Percentiles rank a stretch among this genome's conserved stretches.
Evolutionary conservation across 345 rosid genomes (phyloP).

Genomic region (Populus pruinosa): DNA sequence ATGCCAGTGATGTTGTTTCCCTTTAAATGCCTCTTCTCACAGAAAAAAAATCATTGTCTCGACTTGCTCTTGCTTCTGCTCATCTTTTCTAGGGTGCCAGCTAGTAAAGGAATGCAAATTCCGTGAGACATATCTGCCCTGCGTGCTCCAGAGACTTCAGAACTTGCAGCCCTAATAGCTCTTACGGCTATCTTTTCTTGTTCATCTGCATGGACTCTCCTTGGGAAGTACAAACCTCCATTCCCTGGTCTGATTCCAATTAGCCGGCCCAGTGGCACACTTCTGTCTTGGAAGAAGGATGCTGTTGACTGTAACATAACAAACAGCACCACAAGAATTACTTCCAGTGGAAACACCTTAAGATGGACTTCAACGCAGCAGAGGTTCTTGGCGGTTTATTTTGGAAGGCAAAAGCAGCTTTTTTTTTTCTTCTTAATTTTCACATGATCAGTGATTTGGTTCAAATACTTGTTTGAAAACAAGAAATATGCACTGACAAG

Average conservation of each 20-base stretch:
- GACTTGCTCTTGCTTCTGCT: constrained; percentile 34
- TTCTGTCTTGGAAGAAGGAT: constrained; percentile 52
- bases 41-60: background rate
- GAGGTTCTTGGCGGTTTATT: background rate
- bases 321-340: background rate
- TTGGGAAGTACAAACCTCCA: constrained; percentile 30
- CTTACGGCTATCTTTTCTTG: constrained; percentile 1
- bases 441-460: background rate
- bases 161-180: background rate
- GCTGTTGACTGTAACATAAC: constrained; percentile 39
- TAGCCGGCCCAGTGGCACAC: constrained; percentile 44
- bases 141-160: constrained; percentile 8
- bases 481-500: background rate
- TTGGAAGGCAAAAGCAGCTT: background rate
- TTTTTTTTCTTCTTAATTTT: background rate
- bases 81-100: constrained; percentile 34
- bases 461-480: background rate
- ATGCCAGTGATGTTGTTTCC: background rate
- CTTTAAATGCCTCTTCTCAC: background rate
- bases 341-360: background rate
- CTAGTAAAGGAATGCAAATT: constrained; percentile 47
- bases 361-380: background rate
- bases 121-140: constrained; percentile 29
- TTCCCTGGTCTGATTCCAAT: constrained; percentile 39
- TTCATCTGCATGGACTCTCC: constrained; percentile 19